Evolutionary conservation across 23 red algal genomes (phyloP), one percentile per base, ranked within the genome.

Genomic region (Chondrus crispus): DNA sequence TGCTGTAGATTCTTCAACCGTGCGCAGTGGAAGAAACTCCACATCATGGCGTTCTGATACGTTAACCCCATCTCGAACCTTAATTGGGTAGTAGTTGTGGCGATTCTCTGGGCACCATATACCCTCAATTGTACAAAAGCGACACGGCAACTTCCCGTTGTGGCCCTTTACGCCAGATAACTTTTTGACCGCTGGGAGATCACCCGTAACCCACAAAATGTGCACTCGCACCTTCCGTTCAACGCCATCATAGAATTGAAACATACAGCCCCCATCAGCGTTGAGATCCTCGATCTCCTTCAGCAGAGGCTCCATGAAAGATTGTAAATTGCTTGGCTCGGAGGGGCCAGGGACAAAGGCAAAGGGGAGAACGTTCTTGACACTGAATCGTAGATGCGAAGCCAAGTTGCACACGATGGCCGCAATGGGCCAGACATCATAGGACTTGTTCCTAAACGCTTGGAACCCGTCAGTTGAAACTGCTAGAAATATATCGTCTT

Each of bases 361-460:
- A 35, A 35, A 35, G 7, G 30, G 30, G 62, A 16, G 4, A 46
- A 43, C 32, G 5, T 11, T 74, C 69, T 5, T 48, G 53, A 51
- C 3, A 48, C 44, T 11, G 32, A 78, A 55, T 6, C 72, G 72
- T 48, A 51, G 19, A n/a, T 2, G 32, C 9, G 72, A 48, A 16
- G 37, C 72, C 72, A 78, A 78, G 42, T 78, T 78, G 42, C 72
- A 78, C 48, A 78, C 53, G 53, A 78, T 49, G 4, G 72, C 72
- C 32, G 72, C 72, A 49, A 78, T 49, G 3, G 72, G 72, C 42
- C 72, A 78, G 4, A 48, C 72, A 51, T 11, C 53, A 78, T 78
- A 4, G 5, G 37, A 51, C 53, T 78, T 43, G 20, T 78, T 49
- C 32, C 72, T 43, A 49, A 78, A 78, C 14, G 42, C 72, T 22